These are phyloP conservation scores for Apiospora arundinis DNA, from an alignment of 2,329 filamentous ascomycete genomes.

Conservation along the genomic window DNA sequence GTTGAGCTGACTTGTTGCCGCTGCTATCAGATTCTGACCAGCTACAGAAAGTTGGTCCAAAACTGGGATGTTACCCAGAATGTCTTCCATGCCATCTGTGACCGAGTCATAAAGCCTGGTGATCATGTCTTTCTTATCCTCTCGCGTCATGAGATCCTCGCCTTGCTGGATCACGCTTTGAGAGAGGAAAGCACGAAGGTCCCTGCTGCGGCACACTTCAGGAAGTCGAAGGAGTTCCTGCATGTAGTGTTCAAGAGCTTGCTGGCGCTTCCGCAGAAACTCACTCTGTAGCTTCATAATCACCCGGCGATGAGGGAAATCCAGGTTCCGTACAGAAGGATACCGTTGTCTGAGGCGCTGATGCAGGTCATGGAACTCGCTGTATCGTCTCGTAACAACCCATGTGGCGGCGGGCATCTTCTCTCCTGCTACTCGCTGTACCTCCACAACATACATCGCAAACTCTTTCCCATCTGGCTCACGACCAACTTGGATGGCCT, in stretches of 20 bases:
- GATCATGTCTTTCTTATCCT: constrained; percentile 85
- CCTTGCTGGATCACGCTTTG: constrained; percentile 78
- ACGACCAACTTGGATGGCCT: constrained; percentile 88
- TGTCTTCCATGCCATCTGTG: constrained; percentile 97
- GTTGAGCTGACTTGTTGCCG: constrained; percentile 70
- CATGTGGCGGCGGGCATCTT: constrained; percentile 97
- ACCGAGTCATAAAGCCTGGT: constrained; percentile 96
- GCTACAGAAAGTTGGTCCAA: constrained; percentile 92
- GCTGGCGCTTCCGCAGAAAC: constrained; percentile 86
- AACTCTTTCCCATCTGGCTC: constrained; percentile 94
- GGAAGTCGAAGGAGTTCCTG: constrained; percentile 82
- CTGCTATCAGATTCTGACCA: constrained; percentile 87
- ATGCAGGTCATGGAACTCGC: constrained; percentile 95
- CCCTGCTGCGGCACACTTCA: constrained; percentile 91
- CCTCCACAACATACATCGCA: constrained; percentile 91
- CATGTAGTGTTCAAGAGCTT: constrained; percentile 85
- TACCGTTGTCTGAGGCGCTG: constrained; percentile 86
- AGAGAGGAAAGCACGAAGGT: constrained; percentile 90
- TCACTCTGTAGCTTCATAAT: constrained; percentile 97
- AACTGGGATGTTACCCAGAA: constrained; percentile 93
- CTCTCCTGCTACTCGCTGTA: constrained; percentile 87
- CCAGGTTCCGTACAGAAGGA: constrained; percentile 84
- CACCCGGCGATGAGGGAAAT: constrained; percentile 90
- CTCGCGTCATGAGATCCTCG: constrained; percentile 61
- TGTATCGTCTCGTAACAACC: constrained; percentile 91